Conservation (phyloP, 2,329 filamentous ascomycete genomes). For the Arachnomyces sp. region DNA sequence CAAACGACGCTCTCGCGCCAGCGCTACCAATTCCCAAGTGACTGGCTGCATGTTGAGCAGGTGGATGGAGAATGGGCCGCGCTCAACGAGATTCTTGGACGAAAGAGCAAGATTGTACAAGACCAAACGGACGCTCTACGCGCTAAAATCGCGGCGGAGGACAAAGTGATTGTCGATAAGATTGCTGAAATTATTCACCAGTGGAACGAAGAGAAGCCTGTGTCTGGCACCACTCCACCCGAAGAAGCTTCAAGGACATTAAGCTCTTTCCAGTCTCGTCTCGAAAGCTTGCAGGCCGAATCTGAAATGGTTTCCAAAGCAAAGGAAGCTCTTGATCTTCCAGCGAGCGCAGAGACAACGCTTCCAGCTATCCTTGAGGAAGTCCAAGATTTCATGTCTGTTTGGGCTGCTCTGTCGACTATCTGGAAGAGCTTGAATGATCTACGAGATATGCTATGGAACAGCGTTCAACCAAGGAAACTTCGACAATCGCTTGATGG, state of each 20-base stretch:
- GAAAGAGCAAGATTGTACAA: slow-evolving; percentile 90
- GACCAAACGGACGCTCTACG: slow-evolving; percentile 92
- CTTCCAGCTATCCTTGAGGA: slow-evolving; percentile 84
- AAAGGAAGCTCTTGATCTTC: slow-evolving; percentile 90
- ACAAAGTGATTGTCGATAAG: slow-evolving; percentile 81
- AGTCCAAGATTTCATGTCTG: slow-evolving; percentile 96
- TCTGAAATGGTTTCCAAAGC: slow-evolving; percentile 91
- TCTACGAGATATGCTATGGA: slow-evolving; percentile 87
- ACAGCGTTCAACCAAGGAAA: slow-evolving; percentile 88
- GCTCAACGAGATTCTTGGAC: slow-evolving; percentile 79
- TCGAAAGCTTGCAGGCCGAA: slow-evolving; percentile 77
- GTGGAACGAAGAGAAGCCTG: slow-evolving; percentile 95
- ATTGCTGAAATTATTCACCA: slow-evolving; percentile 74
- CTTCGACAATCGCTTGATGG: slow-evolving; percentile 81
- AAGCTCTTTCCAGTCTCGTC: slow-evolving; percentile 70
- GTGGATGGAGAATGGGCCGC: slow-evolving; percentile 94
- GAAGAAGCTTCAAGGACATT: slow-evolving; percentile 79
- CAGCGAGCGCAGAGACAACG: slow-evolving; percentile 68
- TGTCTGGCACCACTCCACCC: slow-evolving; percentile 86
- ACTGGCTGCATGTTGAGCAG: slow-evolving; percentile 94
- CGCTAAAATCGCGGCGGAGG: slow-evolving; percentile 90
- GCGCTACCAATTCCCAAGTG: slow-evolving; percentile 83
- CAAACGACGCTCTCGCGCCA: slow-evolving; percentile 86
- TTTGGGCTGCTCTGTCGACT: slow-evolving; percentile 90
- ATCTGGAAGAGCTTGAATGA: slow-evolving; percentile 97